A percentile compares a stretch with the other conserved stretches of the same genome.
Conservation (phyloP, 139 green algal species). For the Desmodesmus armatus region DNA sequence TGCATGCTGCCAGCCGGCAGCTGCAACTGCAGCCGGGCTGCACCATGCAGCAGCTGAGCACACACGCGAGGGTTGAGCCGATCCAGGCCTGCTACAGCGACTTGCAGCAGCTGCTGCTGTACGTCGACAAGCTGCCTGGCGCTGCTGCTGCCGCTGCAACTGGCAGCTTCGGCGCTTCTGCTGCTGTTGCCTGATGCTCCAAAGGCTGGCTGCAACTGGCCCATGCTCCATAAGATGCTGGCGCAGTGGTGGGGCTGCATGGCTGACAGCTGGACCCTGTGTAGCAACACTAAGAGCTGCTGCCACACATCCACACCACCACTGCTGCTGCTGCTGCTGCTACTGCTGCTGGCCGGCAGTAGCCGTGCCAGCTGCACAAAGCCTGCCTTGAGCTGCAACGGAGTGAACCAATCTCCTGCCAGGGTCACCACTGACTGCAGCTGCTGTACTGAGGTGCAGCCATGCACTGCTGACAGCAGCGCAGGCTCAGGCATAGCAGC, state of each 20-base stretch:
- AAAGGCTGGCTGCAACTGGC: not conserved
- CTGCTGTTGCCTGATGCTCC: not conserved
- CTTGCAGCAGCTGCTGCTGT: slow-evolving; percentile 19
- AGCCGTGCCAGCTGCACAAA: slow-evolving; percentile 29
- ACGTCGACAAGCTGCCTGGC: too few species aligned
- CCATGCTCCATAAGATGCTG: slow-evolving; percentile 13
- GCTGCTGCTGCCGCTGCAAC: slow-evolving; percentile 1
- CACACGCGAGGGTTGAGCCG: slow-evolving; percentile 3
- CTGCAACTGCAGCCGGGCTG: slow-evolving; percentile 17
- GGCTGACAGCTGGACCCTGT: not conserved
- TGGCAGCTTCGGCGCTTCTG: not conserved
- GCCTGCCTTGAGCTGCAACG: not conserved
- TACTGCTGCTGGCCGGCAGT: not conserved
- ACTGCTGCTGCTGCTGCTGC: not conserved
- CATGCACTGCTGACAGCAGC: not conserved
- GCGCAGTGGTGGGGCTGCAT: slow-evolving; percentile 19
- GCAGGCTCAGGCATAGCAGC: not conserved
- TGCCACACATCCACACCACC: not conserved
- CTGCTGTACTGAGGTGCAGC: slow-evolving; percentile 4
- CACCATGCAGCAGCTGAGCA: slow-evolving; percentile 28
- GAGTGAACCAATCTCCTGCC: not conserved
- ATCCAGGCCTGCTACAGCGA: not conserved
- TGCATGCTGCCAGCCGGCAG: not conserved
- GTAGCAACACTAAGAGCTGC: not conserved
- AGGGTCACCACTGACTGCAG: not conserved